Evolutionary conservation across 169 alveolate genomes (phyloP).

Genomic region (Plasmodium gonderi): DNA sequence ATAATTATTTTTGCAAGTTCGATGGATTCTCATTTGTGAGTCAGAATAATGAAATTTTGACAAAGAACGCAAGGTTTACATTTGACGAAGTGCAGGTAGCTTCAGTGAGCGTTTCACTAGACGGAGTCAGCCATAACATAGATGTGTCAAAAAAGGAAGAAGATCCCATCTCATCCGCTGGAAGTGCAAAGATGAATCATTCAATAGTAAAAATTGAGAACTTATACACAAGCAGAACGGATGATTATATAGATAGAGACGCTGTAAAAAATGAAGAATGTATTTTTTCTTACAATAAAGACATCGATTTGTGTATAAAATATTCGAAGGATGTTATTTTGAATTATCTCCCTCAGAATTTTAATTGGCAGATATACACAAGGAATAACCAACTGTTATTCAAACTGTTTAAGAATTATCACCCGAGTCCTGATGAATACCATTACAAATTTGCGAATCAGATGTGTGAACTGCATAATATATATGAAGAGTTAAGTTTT

Average conservation of each 20-base stretch:
- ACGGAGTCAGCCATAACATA: too few relatives aligned
- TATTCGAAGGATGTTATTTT: conserved; percentile 13
- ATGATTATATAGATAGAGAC: not conserved
- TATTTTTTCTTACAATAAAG: conserved; percentile 30
- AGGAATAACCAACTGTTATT: not conserved
- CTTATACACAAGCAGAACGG: not conserved
- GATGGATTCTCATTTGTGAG: conserved; percentile 73
- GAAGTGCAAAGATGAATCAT: not conserved
- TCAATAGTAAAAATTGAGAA: not conserved
- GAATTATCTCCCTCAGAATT: conserved; percentile 9
- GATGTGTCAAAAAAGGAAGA: too few relatives aligned
- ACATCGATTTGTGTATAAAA: conserved; percentile 5
- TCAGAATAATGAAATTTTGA: conserved; percentile 15
- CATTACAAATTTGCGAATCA: conserved; percentile 5
- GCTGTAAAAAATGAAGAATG: not conserved
- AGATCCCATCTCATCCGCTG: not conserved
- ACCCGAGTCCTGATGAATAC: not conserved
- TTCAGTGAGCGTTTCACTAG: conserved; percentile 20
- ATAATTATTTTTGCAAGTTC: conserved; percentile 51
- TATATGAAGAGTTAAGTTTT: conserved; percentile 66
- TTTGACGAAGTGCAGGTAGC: conserved; percentile 70
- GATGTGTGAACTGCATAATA: conserved; percentile 22
- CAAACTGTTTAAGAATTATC: not conserved
- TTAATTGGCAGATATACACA: conserved; percentile 20
- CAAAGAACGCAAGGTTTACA: conserved; percentile 67